A percentile compares a stretch with the other conserved stretches of the same genome.
Evolutionary conservation across 1,284 basidiomycete genomes (phyloP).

Genomic region (Tylopilus sp.): DNA sequence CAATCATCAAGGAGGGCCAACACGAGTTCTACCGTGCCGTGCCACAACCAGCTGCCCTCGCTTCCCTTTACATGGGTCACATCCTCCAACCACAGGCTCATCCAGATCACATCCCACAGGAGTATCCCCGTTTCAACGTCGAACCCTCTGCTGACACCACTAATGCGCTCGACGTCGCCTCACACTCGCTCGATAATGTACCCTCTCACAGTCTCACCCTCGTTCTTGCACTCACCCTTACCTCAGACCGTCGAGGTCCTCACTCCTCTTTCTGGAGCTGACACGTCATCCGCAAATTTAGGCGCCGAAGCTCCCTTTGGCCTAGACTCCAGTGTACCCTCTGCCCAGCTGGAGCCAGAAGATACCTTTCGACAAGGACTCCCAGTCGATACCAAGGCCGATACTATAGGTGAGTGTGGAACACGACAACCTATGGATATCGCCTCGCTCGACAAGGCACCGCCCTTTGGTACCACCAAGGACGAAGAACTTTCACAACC

Average conservation of each 20-base stretch:
- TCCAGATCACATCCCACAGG: slow-evolving; percentile 38
- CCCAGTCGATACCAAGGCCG: slow-evolving; percentile 10
- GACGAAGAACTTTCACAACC: slow-evolving; percentile 15
- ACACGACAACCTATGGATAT: slow-evolving; percentile 13
- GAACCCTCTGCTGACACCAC: not conserved
- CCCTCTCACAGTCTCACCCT: slow-evolving; percentile 1
- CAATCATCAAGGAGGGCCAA: slow-evolving; percentile 63
- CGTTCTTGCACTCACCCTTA: slow-evolving; percentile 4
- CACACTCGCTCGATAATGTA: slow-evolving; percentile 29
- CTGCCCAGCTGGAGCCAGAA: slow-evolving; percentile 11
- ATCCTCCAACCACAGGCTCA: slow-evolving; percentile 25
- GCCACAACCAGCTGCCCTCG: slow-evolving; percentile 61
- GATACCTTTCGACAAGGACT: slow-evolving; percentile 7
- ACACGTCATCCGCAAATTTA: slow-evolving; percentile 17
- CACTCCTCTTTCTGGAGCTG: slow-evolving; percentile 13
- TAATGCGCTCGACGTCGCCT: slow-evolving; percentile 9
- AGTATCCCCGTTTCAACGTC: slow-evolving; percentile 10
- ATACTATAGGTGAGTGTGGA: slow-evolving; percentile 25
- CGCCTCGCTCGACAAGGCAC: slow-evolving; percentile 10
- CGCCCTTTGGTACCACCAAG: slow-evolving; percentile 15
- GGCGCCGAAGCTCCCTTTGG: slow-evolving; percentile 8
- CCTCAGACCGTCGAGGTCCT: slow-evolving; percentile 16
- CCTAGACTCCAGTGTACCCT: slow-evolving; percentile 1
- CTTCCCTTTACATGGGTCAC: slow-evolving; percentile 57
- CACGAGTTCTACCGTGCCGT: slow-evolving; percentile 64